Evolutionary conservation across 176 grass and related monocot genomes (phyloP), one percentile per base, ranked within the genome.

Genomic region (Bonia amplexicaulis): DNA sequence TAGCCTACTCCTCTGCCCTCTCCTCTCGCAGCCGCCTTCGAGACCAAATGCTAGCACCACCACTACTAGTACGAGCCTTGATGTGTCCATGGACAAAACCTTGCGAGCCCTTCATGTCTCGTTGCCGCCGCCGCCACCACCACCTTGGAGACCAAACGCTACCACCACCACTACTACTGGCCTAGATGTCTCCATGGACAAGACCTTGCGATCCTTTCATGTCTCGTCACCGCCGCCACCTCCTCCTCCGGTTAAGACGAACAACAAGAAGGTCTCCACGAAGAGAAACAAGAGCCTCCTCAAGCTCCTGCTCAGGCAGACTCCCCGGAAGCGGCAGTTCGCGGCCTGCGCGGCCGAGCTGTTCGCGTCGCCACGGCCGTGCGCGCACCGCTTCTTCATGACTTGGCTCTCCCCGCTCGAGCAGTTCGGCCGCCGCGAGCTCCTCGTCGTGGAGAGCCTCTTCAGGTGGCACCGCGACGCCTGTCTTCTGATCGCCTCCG

Each of bases 401-500:
- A 91, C 88, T 39, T 98, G 93, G 93, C 85, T 98, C 63, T 86
- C 95, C 46, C 80, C 95, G 44, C 88, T 91, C 2, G 69, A 69
- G 64, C 66, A 72, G n/a, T 98, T 95, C 66, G 88, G 89, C 69
- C 65, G 63, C n/a, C 86, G 93, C 45, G 95, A 98, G 85, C 27
- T 91, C 61, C 82, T 93, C 69, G 71, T 88, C 40, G 41, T 98
- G 52, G 95, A 98, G 89, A 98, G 91, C 77, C 77, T 98, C 76
- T 95, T 98, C 83, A 81, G 83, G 85, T 93, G 84, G 88, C 95
- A 98, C 79, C 87, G 40, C 26, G 67, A 85, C 33, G 91, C 91
- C 53, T 95, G 93, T 85, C 88, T 98, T 45, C 91, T 98, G 27
- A 79, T 98, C 35, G 88, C 89, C 59, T 98, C 95, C 74, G 89